These are phyloP conservation scores for Macrolepiota albuminosa DNA, from an alignment of 768 basidiomycete species.

Conservation along the genomic window DNA sequence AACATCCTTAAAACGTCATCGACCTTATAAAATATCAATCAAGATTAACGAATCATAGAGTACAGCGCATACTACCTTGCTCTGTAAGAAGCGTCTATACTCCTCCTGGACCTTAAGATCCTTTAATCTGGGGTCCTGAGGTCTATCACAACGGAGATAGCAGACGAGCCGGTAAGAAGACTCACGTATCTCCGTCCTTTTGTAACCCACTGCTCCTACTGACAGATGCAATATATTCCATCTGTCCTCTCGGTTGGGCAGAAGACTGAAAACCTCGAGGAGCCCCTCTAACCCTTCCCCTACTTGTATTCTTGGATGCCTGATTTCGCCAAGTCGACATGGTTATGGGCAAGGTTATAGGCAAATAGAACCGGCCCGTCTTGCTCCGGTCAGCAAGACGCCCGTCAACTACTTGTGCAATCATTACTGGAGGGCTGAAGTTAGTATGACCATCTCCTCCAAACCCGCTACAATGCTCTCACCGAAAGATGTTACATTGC, in stretches of 20 bases:
- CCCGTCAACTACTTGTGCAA: not conserved
- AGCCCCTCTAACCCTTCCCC: constrained; percentile 8
- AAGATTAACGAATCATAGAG: not conserved
- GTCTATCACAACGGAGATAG: constrained; percentile 24
- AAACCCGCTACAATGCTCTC: constrained; percentile 6
- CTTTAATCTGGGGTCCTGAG: constrained; percentile 50
- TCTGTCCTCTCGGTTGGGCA: constrained; percentile 26
- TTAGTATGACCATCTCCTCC: constrained; percentile 8
- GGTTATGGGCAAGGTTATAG: not conserved
- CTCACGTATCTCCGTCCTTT: constrained; percentile 74
- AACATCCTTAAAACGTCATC: constrained; percentile 40
- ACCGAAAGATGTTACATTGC: constrained; percentile 30
- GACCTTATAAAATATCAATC: constrained; percentile 31
- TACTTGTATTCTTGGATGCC: constrained; percentile 1
- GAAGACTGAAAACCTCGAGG: not conserved
- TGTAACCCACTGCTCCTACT: constrained; percentile 75
- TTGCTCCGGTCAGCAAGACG: not conserved
- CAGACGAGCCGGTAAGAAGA: constrained; percentile 1
- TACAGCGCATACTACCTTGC: constrained; percentile 44
- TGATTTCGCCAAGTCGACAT: constrained; percentile 15
- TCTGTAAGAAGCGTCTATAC: constrained; percentile 59
- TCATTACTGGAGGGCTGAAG: not conserved
- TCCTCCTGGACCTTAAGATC: constrained; percentile 56
- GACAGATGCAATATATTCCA: constrained; percentile 68
- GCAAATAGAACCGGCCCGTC: not conserved